Percentiles rank a stretch among this genome's conserved stretches.
Conservation (phyloP, 139 green algal species). For the Chlorella sp. region DNA sequence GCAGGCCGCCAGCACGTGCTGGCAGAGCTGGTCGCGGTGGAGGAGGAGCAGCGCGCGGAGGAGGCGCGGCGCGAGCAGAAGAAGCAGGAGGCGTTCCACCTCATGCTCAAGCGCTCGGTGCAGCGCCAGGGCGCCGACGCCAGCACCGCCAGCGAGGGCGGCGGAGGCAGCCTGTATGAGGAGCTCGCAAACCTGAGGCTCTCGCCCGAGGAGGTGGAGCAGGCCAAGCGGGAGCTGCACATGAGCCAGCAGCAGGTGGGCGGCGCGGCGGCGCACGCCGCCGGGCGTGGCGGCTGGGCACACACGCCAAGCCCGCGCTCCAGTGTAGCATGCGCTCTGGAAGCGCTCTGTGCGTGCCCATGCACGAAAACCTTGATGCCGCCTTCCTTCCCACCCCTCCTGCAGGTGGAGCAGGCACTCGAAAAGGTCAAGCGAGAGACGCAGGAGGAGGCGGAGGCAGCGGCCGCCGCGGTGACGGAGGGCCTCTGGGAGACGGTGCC, state of each 20-base stretch:
- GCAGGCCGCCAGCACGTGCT: conserved; percentile 17
- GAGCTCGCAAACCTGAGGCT: conserved; percentile 26
- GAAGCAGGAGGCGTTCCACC: conserved; percentile 1
- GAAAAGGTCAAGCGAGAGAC: too few species aligned
- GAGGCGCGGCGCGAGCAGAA: conserved; percentile 1
- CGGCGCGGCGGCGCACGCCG: background rate
- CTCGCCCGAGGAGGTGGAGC: conserved; percentile 21
- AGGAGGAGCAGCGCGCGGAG: background rate
- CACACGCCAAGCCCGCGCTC: background rate
- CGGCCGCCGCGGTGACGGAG: too few species aligned
- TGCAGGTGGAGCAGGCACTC: background rate
- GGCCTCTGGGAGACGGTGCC: background rate
- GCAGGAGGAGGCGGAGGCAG: background rate
- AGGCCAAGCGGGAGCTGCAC: background rate
- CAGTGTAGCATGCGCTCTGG: background rate
- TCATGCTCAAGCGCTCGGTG: background rate
- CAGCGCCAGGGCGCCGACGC: background rate
- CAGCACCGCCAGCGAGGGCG: background rate
- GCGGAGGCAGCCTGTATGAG: background rate
- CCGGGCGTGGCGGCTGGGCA: background rate
- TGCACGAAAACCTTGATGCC: background rate
- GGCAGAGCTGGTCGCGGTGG: background rate
- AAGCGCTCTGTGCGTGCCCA: background rate
- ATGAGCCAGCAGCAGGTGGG: background rate
- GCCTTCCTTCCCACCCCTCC: background rate